Base-by-base conservation (phyloP, 345 rosid species). In the Dipteronia sinensis region DNA sequence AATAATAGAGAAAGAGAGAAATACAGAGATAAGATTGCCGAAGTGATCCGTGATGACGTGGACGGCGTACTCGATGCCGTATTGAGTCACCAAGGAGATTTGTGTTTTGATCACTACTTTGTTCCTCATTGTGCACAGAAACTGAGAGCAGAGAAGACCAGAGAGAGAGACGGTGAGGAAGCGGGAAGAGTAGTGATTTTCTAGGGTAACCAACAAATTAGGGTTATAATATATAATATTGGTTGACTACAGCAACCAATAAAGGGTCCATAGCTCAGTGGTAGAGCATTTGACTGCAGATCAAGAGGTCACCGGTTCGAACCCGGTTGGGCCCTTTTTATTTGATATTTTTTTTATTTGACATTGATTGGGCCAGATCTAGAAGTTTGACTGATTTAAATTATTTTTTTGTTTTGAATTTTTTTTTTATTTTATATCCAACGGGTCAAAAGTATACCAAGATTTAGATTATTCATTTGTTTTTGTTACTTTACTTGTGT, bases 261-360 rank as follows among this genome's bases (percentile, higher is more conserved):
- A 4, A 62, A 7, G 59, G 69, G 92, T 90, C 89, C 88, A 83
- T 91, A 91, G 93, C 93, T 93, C 93, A 90, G 98, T 91, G 93
- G 93, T 86, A 90, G 96, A 91, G 93, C 93, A 88, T 80, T 88
- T 87, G 90, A 89, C 94, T 91, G 96, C 91, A 87, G 94, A 87
- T 91, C 91, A 84, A 87, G 82, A 89, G 95, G 90, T 91, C 94
- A 88, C 88, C 86, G 87, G 88, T 84, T 84, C 86, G 85, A 81
- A 73, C 87, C 84, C 84, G 84, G 88, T 59, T 59, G 64, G 64
- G 64, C 64, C 64, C 64, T 59, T 20, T n/a, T 16, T 55, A 13
- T 19, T 55, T 49, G 38, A 34, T 27, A 27, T 27, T 27, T 27
- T 27, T 27, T 27, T 27, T 0, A 27, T 31, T 31, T 4, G 6